A percentile compares a stretch with the other conserved stretches of the same genome.
Evolutionary conservation across 2,329 filamentous ascomycete genomes (phyloP).

Genomic region (Cercospora zeae-maydis): DNA sequence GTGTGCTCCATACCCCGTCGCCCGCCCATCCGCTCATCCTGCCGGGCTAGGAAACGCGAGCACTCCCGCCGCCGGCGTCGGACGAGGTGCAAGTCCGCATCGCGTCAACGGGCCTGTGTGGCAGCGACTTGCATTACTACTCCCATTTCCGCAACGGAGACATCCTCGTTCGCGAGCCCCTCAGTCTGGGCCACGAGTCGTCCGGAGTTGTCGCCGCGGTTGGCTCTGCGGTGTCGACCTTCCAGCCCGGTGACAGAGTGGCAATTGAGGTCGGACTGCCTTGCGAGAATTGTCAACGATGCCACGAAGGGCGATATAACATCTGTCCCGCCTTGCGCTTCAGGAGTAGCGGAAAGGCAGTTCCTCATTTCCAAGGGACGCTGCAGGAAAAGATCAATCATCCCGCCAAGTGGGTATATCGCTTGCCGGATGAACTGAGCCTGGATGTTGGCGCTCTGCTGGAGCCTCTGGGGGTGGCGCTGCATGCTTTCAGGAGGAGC

Average conservation of each 20-base stretch:
- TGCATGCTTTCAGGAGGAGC: conserved; percentile 58
- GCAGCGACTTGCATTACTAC: conserved; percentile 80
- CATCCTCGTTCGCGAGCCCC: conserved; percentile 76
- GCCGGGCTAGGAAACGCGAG: conserved; percentile 50
- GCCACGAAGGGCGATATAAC: conserved; percentile 57
- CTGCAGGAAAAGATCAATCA: conserved; percentile 61
- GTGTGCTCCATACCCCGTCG: conserved; percentile 13
- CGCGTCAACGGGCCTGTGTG: conserved; percentile 65
- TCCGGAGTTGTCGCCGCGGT: conserved; percentile 72
- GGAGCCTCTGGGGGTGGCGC: conserved; percentile 58
- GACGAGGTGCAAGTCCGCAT: conserved; percentile 63
- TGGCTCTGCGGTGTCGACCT: conserved; percentile 51
- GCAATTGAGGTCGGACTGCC: conserved; percentile 90
- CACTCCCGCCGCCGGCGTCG: conserved; percentile 45
- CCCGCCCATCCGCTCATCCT: background rate
- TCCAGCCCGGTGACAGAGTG: conserved; percentile 74
- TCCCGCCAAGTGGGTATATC: conserved; percentile 58
- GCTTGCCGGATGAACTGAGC: conserved; percentile 52
- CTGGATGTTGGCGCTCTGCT: conserved; percentile 57
- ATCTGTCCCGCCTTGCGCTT: conserved; percentile 59
- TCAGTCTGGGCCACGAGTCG: conserved; percentile 76
- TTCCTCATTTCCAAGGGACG: conserved; percentile 62
- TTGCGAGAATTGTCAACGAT: conserved; percentile 62
- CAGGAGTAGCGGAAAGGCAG: conserved; percentile 57
- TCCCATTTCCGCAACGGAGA: conserved; percentile 80